Conservation (phyloP, 1,139 yeast species). For the Yamadazyma sp. region DNA sequence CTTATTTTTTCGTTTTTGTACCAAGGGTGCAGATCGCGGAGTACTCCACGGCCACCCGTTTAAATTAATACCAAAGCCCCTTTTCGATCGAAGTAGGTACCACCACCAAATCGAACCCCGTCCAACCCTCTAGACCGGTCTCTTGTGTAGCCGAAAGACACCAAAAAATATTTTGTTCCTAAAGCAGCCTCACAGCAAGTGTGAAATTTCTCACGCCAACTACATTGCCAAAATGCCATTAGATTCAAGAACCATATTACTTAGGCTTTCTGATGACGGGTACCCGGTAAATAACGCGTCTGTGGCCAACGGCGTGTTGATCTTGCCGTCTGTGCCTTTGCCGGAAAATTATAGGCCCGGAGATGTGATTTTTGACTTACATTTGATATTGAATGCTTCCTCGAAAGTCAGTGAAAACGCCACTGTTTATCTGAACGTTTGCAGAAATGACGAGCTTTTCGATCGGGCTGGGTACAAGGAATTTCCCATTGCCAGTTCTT, state of each 20-base stretch:
- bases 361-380: conserved; percentile 53
- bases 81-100: too few relatives aligned
- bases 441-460: conserved; percentile 48
- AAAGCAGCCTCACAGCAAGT: too few relatives aligned
- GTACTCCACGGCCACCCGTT: too few relatives aligned
- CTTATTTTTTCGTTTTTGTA: conserved; percentile 31
- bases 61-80: too few relatives aligned
- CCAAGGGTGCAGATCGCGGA: conserved; percentile 1
- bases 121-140: too few relatives aligned
- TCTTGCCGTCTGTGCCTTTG: conserved; percentile 59
- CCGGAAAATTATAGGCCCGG: conserved; percentile 36
- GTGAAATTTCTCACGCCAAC: background rate
- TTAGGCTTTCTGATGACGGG: conserved; percentile 55
- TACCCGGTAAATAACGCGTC: conserved; percentile 52
- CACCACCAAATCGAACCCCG: too few relatives aligned
- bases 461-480: conserved; percentile 55
- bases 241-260: conserved; percentile 31
- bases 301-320: conserved; percentile 57
- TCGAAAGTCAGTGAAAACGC: conserved; percentile 72
- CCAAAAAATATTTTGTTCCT: too few relatives aligned
- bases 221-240: too few relatives aligned
- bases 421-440: conserved; percentile 72
- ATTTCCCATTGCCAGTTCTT: conserved; percentile 45
- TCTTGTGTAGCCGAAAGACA: too few relatives aligned
- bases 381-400: conserved; percentile 72